These are phyloP conservation scores for Pleurotus ostreatus DNA, from an alignment of 768 basidiomycete species.

Conservation along the genomic window DNA sequence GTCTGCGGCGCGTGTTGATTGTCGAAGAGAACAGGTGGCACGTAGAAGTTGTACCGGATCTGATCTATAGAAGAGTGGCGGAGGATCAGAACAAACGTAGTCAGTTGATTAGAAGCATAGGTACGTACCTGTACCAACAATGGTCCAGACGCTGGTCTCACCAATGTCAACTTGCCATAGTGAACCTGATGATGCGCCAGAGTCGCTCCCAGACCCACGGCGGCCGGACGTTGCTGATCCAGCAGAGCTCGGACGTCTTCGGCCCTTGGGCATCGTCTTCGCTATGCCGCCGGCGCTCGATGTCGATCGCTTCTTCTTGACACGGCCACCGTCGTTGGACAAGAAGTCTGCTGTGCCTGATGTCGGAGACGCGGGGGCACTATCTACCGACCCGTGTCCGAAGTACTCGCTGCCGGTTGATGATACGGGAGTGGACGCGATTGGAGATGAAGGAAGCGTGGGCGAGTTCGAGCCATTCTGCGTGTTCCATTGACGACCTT, in stretches of 20 bases:
- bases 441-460: conserved; percentile 64
- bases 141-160: conserved; percentile 93
- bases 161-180: conserved; percentile 90
- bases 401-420: conserved; percentile 64
- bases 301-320: conserved; percentile 79
- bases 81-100: conserved; percentile 8
- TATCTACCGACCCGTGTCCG: conserved; percentile 47
- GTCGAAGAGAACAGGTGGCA: conserved; percentile 81
- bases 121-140: conserved; percentile 79
- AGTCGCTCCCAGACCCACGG: conserved; percentile 63
- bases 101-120: conserved; percentile 4
- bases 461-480: conserved; percentile 48
- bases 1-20: conserved; percentile 69
- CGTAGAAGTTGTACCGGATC: conserved; percentile 91
- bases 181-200: conserved; percentile 70
- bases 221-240: conserved; percentile 65
- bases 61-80: conserved; percentile 51
- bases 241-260: conserved; percentile 76
- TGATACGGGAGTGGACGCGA: conserved; percentile 59
- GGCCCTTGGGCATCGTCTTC: conserved; percentile 50
- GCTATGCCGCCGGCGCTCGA: conserved; percentile 63
- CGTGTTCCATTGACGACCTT: conserved; percentile 76
- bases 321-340: conserved; percentile 81
- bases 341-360: conserved; percentile 59
- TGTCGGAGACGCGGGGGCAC: conserved; percentile 68